Conservation (phyloP, 768 basidiomycete genomes). For the Pulveroboletus ravenelii region DNA sequence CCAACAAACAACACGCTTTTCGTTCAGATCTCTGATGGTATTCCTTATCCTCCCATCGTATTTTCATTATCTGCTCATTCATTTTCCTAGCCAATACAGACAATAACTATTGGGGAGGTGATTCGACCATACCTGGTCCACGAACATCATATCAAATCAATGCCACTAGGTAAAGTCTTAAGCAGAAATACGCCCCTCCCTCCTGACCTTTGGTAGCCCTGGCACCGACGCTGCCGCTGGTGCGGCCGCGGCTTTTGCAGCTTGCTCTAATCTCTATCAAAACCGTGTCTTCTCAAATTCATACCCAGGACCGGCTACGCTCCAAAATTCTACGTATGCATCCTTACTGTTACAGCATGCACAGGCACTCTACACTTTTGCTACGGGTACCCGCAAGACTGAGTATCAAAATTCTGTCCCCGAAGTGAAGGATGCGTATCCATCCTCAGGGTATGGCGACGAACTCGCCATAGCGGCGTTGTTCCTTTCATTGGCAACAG, state of each 20-base stretch:
- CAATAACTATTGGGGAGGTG: conserved; percentile 87
- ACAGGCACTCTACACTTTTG: conserved; percentile 68
- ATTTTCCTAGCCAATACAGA: conserved; percentile 48
- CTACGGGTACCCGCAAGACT: conserved; percentile 57
- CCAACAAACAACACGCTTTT: conserved; percentile 66
- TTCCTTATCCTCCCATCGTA: neutral
- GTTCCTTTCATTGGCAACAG: conserved; percentile 68
- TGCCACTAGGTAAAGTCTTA: conserved; percentile 40
- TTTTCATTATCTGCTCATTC: conserved; percentile 1
- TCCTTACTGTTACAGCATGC: conserved; percentile 69
- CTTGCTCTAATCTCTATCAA: conserved; percentile 79
- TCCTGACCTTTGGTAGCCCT: conserved; percentile 38
- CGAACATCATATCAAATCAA: conserved; percentile 81
- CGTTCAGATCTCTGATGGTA: conserved; percentile 71
- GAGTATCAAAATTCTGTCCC: conserved; percentile 73
- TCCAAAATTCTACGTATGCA: conserved; percentile 72
- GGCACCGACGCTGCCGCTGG: conserved; percentile 89
- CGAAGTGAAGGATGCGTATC: conserved; percentile 56
- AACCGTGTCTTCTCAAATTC: conserved; percentile 50
- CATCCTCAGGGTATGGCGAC: conserved; percentile 67
- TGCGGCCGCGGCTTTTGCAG: conserved; percentile 81
- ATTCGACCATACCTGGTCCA: conserved; percentile 66
- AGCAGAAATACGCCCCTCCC: neutral
- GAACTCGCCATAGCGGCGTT: conserved; percentile 74
- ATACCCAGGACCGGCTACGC: conserved; percentile 56